These are phyloP conservation scores for Tricholoma matsutake DNA, from an alignment of 768 basidiomycete species.

Conservation along the genomic window DNA sequence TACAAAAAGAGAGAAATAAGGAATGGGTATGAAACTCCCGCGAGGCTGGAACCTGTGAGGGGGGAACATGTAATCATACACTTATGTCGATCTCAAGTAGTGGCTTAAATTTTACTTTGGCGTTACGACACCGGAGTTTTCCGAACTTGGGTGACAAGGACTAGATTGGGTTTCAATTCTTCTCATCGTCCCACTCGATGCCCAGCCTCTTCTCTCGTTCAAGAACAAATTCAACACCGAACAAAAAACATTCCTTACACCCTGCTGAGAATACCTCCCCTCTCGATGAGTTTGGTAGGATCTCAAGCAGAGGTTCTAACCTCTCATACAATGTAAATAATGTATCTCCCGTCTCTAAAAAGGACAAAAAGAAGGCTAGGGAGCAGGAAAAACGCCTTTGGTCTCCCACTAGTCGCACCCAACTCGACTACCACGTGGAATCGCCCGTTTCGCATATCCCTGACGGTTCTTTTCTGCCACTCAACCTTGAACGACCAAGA, in stretches of 20 bases:
- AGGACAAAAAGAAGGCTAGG: constrained; percentile 53
- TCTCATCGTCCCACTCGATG: constrained; percentile 48
- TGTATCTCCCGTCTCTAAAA: constrained; percentile 36
- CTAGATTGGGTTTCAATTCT: constrained; percentile 15
- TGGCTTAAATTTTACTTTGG: too few species aligned
- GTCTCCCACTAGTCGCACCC: constrained; percentile 33
- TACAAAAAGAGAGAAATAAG: constrained; percentile 11
- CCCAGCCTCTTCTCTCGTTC: constrained; percentile 73
- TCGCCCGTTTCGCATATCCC: constrained; percentile 38
- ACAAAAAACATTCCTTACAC: constrained; percentile 34
- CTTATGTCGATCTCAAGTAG: too few species aligned
- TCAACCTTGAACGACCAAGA: constrained; percentile 48
- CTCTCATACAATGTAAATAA: constrained; percentile 22
- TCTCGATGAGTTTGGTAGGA: constrained; percentile 67
- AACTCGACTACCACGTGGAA: constrained; percentile 23
- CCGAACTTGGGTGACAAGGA: constrained; percentile 20
- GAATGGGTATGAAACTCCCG: constrained; percentile 3
- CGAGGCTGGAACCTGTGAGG: constrained; percentile 6
- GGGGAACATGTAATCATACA: not conserved
- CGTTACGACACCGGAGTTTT: constrained; percentile 20
- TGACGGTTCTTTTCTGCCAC: constrained; percentile 52
- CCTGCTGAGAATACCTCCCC: constrained; percentile 24
- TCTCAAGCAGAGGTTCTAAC: constrained; percentile 44
- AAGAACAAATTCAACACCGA: constrained; percentile 57
- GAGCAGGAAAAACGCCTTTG: constrained; percentile 36